Evolutionary conservation across 768 basidiomycete genomes (phyloP).

Genomic region (Boletus sp.): DNA sequence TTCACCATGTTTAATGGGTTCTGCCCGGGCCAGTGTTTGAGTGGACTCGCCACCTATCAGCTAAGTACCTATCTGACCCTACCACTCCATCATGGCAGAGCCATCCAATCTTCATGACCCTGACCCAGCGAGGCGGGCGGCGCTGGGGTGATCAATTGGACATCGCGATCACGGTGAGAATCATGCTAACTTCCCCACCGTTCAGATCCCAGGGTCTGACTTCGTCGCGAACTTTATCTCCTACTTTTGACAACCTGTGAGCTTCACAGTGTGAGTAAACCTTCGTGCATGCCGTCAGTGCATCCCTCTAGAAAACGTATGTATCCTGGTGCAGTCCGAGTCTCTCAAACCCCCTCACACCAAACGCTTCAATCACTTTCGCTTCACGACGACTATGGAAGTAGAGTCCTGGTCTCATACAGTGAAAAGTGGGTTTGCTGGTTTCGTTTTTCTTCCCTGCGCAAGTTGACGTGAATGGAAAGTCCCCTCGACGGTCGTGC

Average conservation of each 20-base stretch:
- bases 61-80: too few species aligned
- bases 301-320: not conserved
- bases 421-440: conserved; percentile 12
- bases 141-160: not conserved
- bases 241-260: not conserved
- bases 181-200: not conserved
- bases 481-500: conserved; percentile 18
- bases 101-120: not conserved
- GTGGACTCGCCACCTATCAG: not conserved
- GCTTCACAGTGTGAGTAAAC: not conserved
- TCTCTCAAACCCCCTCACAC: not conserved
- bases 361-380: not conserved
- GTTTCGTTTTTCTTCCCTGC: not conserved
- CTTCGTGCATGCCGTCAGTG: not conserved
- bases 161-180: not conserved
- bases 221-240: not conserved
- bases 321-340: not conserved
- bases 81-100: too few species aligned
- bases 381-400: not conserved
- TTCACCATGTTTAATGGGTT: too few species aligned
- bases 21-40: too few species aligned
- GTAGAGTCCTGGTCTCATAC: conserved; percentile 4
- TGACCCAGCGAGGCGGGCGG: not conserved
- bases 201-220: conserved; percentile 2
- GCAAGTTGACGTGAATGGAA: not conserved